phyloP scores from a whole-genome alignment of 805 yeast genomes.

The Saturnispora quitensis region DNA sequence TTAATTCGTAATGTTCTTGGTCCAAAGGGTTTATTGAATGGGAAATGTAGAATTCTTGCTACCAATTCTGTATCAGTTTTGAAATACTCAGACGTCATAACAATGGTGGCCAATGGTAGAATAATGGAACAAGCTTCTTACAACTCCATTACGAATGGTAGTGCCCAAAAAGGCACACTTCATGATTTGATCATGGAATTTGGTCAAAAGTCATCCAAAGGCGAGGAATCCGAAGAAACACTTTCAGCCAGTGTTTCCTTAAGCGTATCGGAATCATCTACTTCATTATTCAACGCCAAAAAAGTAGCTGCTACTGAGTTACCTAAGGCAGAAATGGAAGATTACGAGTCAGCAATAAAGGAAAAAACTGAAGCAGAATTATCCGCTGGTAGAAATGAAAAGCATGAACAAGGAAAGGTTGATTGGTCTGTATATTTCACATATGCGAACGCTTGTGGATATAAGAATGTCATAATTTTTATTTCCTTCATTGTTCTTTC shows the following conservation, averaged over 20 bases:
- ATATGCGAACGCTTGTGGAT: constrained; percentile 84
- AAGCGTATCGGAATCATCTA: constrained; percentile 14
- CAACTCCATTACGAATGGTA: constrained; percentile 31
- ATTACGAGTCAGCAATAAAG: constrained; percentile 29
- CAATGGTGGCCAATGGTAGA: constrained; percentile 53
- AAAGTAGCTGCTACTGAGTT: constrained; percentile 33
- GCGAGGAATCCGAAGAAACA: constrained; percentile 6
- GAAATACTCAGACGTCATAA: constrained; percentile 50
- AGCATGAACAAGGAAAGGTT: constrained; percentile 87
- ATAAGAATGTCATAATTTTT: constrained; percentile 51
- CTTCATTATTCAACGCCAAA: constrained; percentile 22
- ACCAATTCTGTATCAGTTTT: constrained; percentile 51
- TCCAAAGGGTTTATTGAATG: constrained; percentile 36
- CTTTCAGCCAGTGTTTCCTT: constrained; percentile 5
- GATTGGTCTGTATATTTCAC: constrained; percentile 75
- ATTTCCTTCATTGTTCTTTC: constrained; percentile 46
- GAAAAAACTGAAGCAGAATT: constrained; percentile 31
- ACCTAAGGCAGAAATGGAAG: constrained; percentile 53
- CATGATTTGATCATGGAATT: constrained; percentile 39
- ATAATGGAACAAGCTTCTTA: constrained; percentile 60
- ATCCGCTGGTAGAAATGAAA: constrained; percentile 53
- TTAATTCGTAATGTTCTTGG: constrained; percentile 52
- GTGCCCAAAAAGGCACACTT: constrained; percentile 13
- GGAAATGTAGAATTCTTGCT: constrained; percentile 47
- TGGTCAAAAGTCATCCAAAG: constrained; percentile 38